Percentiles rank a stretch among this genome's conserved stretches.
phyloP scores from a whole-genome alignment of 208 protist species.

The Crithidia acanthocephali region DNA sequence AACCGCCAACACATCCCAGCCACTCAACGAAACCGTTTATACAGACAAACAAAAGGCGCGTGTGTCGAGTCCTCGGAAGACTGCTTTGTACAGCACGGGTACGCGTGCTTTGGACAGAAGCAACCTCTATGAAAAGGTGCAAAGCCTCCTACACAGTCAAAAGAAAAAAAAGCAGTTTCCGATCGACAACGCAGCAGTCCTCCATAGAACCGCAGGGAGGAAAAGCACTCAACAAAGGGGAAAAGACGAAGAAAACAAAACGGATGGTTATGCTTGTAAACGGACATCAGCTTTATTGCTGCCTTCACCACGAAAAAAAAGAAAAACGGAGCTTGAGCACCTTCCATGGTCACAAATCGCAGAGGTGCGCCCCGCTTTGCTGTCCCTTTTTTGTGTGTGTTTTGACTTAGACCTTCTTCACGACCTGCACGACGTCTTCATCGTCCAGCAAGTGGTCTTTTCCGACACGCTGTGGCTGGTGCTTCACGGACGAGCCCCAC shows the following conservation, averaged over 20 bases:
- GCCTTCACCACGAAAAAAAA: not conserved
- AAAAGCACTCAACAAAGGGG: too few relatives aligned
- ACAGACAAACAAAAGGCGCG: not conserved
- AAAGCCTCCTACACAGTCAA: too few relatives aligned
- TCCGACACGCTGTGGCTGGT: conserved; percentile 97
- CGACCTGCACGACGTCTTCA: conserved; percentile 99
- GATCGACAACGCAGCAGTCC: too few relatives aligned
- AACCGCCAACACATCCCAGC: not conserved
- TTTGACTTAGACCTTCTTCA: conserved; percentile 94
- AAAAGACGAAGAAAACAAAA: conserved; percentile 21
- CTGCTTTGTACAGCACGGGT: not conserved
- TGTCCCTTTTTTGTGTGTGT: conserved; percentile 8
- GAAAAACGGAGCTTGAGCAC: not conserved
- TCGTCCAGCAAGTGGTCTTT: conserved; percentile 98
- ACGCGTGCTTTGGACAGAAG: too few relatives aligned
- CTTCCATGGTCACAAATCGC: not conserved
- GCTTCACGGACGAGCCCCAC: conserved; percentile 98
- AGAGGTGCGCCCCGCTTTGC: too few relatives aligned
- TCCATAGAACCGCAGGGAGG: too few relatives aligned
- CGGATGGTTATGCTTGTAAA: not conserved
- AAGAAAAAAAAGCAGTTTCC: too few relatives aligned
- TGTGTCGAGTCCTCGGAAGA: too few relatives aligned
- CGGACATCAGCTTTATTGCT: not conserved
- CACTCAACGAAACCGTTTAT: too few relatives aligned
- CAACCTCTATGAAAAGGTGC: too few relatives aligned